Conservation (phyloP, 2,329 filamentous ascomycete genomes). For the Pezicula radicicola region DNA sequence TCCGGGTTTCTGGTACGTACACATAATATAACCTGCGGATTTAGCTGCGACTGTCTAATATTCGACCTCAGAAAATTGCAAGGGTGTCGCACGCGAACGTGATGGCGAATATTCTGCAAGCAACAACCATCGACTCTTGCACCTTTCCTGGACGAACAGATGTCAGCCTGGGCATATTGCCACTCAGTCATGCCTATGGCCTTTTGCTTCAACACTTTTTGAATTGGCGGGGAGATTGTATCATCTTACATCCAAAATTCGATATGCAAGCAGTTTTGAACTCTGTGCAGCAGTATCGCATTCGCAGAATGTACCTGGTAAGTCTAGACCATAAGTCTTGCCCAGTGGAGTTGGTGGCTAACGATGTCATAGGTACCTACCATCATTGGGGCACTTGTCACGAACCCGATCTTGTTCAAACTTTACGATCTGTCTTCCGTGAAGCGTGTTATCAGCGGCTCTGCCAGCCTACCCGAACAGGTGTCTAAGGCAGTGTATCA, state of each 20-base stretch:
- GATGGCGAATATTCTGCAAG: constrained; percentile 71
- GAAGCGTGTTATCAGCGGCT: constrained; percentile 1
- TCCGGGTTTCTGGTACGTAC: constrained; percentile 67
- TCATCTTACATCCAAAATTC: constrained; percentile 69
- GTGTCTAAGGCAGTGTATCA: constrained; percentile 44
- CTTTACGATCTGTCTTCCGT: neutral
- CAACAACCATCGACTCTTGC: constrained; percentile 38
- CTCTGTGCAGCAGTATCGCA: constrained; percentile 38
- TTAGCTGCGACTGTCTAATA: neutral
- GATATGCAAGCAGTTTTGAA: constrained; percentile 60
- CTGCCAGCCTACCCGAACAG: neutral
- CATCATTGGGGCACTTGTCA: constrained; percentile 1
- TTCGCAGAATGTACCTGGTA: constrained; percentile 2
- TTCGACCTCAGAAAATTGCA: constrained; percentile 63
- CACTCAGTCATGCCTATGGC: constrained; percentile 77
- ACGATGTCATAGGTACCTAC: neutral
- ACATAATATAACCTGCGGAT: neutral
- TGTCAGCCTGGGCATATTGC: constrained; percentile 64
- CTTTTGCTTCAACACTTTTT: constrained; percentile 50
- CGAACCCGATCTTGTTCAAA: constrained; percentile 1
- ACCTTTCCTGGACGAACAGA: neutral
- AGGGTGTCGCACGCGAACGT: constrained; percentile 80
- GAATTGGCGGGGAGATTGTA: constrained; percentile 64
- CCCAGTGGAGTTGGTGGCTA: neutral
- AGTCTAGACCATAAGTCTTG: neutral